phyloP scores from a whole-genome alignment of 2,329 filamentous ascomycete species.

The Uncinocarpus reesii region DNA sequence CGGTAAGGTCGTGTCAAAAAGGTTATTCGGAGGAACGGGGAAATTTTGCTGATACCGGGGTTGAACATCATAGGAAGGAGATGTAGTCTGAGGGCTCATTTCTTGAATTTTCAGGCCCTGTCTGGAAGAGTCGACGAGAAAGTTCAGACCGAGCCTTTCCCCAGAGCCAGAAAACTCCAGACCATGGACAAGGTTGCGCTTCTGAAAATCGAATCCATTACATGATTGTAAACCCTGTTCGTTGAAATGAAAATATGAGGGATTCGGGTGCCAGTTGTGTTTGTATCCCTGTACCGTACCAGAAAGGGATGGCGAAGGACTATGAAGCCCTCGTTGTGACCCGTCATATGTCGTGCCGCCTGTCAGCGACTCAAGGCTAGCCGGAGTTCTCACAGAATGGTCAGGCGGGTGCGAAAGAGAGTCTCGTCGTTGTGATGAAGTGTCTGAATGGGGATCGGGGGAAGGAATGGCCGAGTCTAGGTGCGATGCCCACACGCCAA shows the following conservation, averaged over 20 bases:
- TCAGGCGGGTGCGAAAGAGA: slow-evolving; percentile 5
- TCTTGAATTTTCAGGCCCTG: slow-evolving; percentile 46
- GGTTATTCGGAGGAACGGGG: neutral
- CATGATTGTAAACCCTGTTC: neutral
- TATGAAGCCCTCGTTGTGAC: slow-evolving; percentile 29
- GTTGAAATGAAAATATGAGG: neutral
- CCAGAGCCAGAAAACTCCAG: slow-evolving; percentile 48
- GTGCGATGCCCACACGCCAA: slow-evolving; percentile 3
- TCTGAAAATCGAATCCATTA: slow-evolving; percentile 34
- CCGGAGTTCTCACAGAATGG: slow-evolving; percentile 12
- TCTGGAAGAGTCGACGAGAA: slow-evolving; percentile 53
- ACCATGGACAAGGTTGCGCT: slow-evolving; percentile 40
- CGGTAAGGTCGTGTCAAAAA: slow-evolving; percentile 20
- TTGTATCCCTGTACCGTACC: slow-evolving; percentile 6
- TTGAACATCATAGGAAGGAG: slow-evolving; percentile 19
- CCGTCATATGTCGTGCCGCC: slow-evolving; percentile 13
- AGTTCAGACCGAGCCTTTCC: slow-evolving; percentile 62
- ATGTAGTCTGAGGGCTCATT: slow-evolving; percentile 24
- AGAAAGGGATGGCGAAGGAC: slow-evolving; percentile 33
- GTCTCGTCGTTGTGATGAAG: slow-evolving; percentile 7
- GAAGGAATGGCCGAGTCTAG: slow-evolving; percentile 10
- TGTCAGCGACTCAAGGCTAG: slow-evolving; percentile 12
- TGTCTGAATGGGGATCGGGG: slow-evolving; percentile 13
- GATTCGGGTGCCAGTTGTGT: slow-evolving; percentile 8
- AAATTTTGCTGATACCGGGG: slow-evolving; percentile 21